These are phyloP conservation scores for Monosporozyma yasuniensis DNA, from an alignment of 805 yeast genomes.

Conservation along the genomic window DNA sequence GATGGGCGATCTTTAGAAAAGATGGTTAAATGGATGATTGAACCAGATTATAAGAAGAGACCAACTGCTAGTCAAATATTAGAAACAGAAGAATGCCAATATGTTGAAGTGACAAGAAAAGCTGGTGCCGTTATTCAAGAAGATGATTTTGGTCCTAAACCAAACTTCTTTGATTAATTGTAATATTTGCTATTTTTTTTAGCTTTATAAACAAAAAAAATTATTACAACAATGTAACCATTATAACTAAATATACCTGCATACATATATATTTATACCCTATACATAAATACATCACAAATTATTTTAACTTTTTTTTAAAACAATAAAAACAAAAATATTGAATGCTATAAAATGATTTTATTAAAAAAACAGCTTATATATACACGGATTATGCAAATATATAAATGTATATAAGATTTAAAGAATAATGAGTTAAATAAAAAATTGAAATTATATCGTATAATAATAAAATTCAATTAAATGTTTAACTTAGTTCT, in stretches of 20 bases:
- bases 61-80: slow-evolving; percentile 76
- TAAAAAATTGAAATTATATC: neutral
- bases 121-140: slow-evolving; percentile 93
- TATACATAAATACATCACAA: neutral
- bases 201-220: too few species aligned
- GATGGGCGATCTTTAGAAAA: slow-evolving; percentile 68
- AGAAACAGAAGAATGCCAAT: slow-evolving; percentile 58
- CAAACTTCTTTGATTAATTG: slow-evolving; percentile 31
- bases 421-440: neutral
- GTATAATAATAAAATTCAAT: slow-evolving; percentile 25
- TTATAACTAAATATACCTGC: neutral
- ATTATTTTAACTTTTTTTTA: too few species aligned
- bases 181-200: neutral
- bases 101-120: slow-evolving; percentile 71
- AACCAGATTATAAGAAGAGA: slow-evolving; percentile 69
- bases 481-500: slow-evolving; percentile 97
- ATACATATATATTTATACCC: neutral
- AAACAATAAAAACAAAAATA: too few species aligned
- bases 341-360: neutral
- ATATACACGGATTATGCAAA: neutral
- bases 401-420: neutral
- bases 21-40: slow-evolving; percentile 80
- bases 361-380: neutral
- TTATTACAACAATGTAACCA: neutral
- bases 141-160: slow-evolving; percentile 87